Evolutionary conservation across 495 filamentous ascomycete genomes (phyloP).

Genomic region (Articulospora tetracladia): DNA sequence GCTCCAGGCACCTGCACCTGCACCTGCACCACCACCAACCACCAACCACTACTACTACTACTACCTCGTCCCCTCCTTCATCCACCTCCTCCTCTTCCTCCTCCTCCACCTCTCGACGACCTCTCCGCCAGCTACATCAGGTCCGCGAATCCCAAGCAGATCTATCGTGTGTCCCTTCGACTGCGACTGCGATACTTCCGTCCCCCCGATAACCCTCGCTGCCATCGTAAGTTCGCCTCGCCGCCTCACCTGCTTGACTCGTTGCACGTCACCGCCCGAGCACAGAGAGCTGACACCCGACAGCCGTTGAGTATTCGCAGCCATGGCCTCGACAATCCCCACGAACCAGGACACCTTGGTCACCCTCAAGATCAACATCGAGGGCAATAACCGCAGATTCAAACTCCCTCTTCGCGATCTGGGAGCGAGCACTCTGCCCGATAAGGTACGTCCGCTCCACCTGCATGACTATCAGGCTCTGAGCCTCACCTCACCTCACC

Average conservation of each 20-base stretch:
- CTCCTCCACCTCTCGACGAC: no score
- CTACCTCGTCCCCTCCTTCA: no score
- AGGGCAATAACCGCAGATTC: constrained; percentile 72
- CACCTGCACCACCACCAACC: no score
- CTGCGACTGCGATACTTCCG: no score
- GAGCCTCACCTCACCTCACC: constrained; percentile 6
- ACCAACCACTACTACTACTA: no score
- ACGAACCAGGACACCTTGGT: constrained; percentile 67
- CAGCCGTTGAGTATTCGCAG: constrained; percentile 12
- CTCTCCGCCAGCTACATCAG: no score
- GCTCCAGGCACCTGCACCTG: no score
- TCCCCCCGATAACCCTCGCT: not conserved
- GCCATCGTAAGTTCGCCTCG: constrained; percentile 1
- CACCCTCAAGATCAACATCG: constrained; percentile 77
- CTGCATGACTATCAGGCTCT: constrained; percentile 12
- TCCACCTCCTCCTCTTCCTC: no score
- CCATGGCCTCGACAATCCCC: constrained; percentile 23
- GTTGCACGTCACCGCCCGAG: constrained; percentile 22
- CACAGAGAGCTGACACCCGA: constrained; percentile 17
- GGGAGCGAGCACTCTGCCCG: constrained; percentile 67
- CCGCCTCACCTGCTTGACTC: constrained; percentile 7
- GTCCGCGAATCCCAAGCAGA: no score
- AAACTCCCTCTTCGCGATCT: constrained; percentile 88
- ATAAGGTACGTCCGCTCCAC: constrained; percentile 66
- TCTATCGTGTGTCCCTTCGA: no score